A percentile compares a stretch with the other conserved stretches of the same genome.
phyloP scores from a whole-genome alignment of 495 filamentous ascomycete genomes.

The Tuber umbilicatum region DNA sequence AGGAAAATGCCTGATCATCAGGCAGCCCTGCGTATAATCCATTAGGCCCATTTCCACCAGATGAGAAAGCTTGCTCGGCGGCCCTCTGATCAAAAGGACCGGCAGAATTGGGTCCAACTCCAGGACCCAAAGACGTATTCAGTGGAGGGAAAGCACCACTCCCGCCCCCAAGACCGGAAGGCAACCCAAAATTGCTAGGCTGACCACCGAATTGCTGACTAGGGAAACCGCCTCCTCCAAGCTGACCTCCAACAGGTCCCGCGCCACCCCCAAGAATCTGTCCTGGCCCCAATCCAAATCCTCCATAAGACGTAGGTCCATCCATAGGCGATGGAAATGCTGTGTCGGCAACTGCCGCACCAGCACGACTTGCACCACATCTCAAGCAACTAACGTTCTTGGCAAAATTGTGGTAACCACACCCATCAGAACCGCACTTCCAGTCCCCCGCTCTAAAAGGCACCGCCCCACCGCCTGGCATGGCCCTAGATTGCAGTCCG shows the following conservation, averaged over 20 bases:
- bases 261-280: slow-evolving; percentile 81
- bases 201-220: slow-evolving; percentile 80
- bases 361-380: slow-evolving; percentile 88
- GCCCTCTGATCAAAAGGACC: slow-evolving; percentile 89
- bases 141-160: slow-evolving; percentile 75
- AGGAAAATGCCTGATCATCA: slow-evolving; percentile 71
- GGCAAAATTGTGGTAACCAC: slow-evolving; percentile 97
- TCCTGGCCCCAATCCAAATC: slow-evolving; percentile 52
- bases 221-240: slow-evolving; percentile 58
- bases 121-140: slow-evolving; percentile 66
- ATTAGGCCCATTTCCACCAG: slow-evolving; percentile 66
- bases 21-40: slow-evolving; percentile 56
- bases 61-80: slow-evolving; percentile 85
- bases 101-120: slow-evolving; percentile 66
- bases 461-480: slow-evolving; percentile 63
- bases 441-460: slow-evolving; percentile 97
- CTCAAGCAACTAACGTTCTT: slow-evolving; percentile 98
- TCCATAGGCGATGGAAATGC: slow-evolving; percentile 90
- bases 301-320: slow-evolving; percentile 67
- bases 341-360: slow-evolving; percentile 86
- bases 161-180: slow-evolving; percentile 76
- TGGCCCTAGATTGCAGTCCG: slow-evolving; percentile 46
- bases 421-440: slow-evolving; percentile 98
- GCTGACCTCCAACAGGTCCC: slow-evolving; percentile 67
- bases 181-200: slow-evolving; percentile 81